Evolutionary conservation across 139 green algal species (phyloP).

Genomic region (Closterium sp.): DNA sequence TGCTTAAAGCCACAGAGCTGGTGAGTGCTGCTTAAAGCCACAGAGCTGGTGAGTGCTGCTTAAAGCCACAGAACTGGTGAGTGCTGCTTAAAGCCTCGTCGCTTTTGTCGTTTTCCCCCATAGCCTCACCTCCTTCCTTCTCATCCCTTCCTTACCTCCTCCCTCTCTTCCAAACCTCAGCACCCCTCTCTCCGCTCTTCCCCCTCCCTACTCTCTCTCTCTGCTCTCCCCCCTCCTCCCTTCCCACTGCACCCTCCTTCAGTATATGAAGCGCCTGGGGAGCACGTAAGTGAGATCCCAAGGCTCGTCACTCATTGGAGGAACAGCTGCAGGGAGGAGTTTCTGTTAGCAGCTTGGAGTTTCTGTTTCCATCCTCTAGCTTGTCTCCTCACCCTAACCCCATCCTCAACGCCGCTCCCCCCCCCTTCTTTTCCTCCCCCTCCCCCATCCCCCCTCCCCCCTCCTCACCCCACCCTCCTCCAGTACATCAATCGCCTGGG

Average conservation of each 20-base stretch:
- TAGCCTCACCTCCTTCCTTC: not conserved
- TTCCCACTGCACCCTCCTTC: no score
- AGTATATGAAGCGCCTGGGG: no score
- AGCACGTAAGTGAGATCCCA: no score
- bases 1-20: slow-evolving; percentile 8
- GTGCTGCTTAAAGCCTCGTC: no score
- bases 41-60: not conserved
- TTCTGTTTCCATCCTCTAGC: no score
- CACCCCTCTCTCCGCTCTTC: not conserved
- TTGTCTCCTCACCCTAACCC: not conserved
- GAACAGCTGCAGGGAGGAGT: no score
- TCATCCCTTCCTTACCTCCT: not conserved
- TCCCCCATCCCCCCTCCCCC: not conserved
- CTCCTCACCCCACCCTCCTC: not conserved
- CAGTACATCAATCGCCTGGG: not conserved
- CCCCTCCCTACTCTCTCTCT: not conserved
- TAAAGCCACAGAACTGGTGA: not conserved
- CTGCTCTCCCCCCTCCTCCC: not conserved
- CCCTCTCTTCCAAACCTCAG: not conserved
- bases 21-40: slow-evolving; percentile 11
- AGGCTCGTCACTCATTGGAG: no score
- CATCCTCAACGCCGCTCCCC: not conserved
- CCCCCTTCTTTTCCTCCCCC: not conserved
- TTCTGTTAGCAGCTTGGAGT: no score
- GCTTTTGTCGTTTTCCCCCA: not conserved